phyloP scores from a whole-genome alignment of 352 stramenopile species.

The Phytopythium boreale region DNA sequence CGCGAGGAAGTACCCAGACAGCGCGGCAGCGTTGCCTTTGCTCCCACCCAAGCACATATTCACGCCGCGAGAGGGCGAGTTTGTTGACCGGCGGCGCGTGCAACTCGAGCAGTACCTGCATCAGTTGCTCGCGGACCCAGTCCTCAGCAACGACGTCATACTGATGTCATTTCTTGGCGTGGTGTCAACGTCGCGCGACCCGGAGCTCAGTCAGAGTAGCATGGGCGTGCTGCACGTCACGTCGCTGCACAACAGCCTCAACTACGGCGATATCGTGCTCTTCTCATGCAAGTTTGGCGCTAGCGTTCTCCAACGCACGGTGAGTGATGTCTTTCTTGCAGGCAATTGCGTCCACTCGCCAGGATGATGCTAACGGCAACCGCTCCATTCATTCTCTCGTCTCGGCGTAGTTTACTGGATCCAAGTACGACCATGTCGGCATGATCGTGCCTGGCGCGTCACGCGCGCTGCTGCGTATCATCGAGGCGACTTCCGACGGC shows the following conservation, averaged over 20 bases:
- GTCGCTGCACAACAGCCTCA: slow-evolving; percentile 64
- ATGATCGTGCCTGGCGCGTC: slow-evolving; percentile 75
- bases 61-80: slow-evolving; percentile 58
- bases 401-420: slow-evolving; percentile 55
- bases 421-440: slow-evolving; percentile 78
- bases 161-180: slow-evolving; percentile 77
- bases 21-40: slow-evolving; percentile 24
- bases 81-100: slow-evolving; percentile 52
- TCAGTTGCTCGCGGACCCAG: slow-evolving; percentile 40
- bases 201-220: slow-evolving; percentile 50
- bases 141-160: slow-evolving; percentile 56
- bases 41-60: slow-evolving; percentile 68
- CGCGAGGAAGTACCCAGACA: slow-evolving; percentile 35
- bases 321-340: slow-evolving; percentile 11
- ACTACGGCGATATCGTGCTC: slow-evolving; percentile 73
- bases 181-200: slow-evolving; percentile 63
- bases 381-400: neutral
- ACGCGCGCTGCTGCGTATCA: slow-evolving; percentile 55
- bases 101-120: slow-evolving; percentile 73
- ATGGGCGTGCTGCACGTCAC: slow-evolving; percentile 74
- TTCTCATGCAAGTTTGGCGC: slow-evolving; percentile 80
- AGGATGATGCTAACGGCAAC: neutral
- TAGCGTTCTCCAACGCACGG: slow-evolving; percentile 76
- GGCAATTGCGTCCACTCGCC: neutral
- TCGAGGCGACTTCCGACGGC: slow-evolving; percentile 77